Conservation (phyloP, 352 stramenopile genomes). For the Globisporangium solare region DNA sequence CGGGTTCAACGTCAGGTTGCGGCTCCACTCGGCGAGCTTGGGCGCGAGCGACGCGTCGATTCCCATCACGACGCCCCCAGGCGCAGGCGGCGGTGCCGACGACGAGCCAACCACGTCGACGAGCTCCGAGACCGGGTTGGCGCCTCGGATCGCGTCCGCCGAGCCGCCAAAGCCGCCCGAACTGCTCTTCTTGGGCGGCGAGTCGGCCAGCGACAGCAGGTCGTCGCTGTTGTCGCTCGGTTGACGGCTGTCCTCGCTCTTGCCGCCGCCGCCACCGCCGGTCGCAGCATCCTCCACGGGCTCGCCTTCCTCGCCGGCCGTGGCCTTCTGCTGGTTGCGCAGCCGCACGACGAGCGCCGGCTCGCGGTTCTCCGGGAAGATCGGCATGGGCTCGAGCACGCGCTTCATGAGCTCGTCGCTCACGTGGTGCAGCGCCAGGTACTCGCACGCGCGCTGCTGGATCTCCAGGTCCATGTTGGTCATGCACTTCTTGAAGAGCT, state of each 20-base stretch:
- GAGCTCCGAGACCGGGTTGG: slow-evolving; percentile 53
- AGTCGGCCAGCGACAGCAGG: slow-evolving; percentile 47
- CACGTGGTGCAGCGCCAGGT: slow-evolving; percentile 88
- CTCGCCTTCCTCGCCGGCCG: slow-evolving; percentile 16
- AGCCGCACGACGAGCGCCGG: slow-evolving; percentile 63
- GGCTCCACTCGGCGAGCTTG: slow-evolving; percentile 66
- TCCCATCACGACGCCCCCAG: slow-evolving; percentile 16
- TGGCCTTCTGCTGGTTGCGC: slow-evolving; percentile 64
- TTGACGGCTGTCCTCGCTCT: slow-evolving; percentile 2
- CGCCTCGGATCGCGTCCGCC: slow-evolving; percentile 34
- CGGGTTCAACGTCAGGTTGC: slow-evolving; percentile 85
- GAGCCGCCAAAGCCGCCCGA: slow-evolving; percentile 8
- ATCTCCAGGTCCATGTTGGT: slow-evolving; percentile 96
- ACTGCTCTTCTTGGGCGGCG: slow-evolving; percentile 21
- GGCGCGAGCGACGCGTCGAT: slow-evolving; percentile 40
- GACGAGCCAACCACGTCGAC: slow-evolving; percentile 39
- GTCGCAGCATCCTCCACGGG: background rate
- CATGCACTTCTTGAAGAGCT: slow-evolving; percentile 91
- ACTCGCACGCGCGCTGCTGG: slow-evolving; percentile 97
- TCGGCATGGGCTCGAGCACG: slow-evolving; percentile 96
- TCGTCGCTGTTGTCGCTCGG: slow-evolving; percentile 22
- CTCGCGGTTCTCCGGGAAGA: slow-evolving; percentile 92
- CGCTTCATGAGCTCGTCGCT: slow-evolving; percentile 88
- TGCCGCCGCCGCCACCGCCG: background rate
- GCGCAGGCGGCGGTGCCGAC: slow-evolving; percentile 2